Evolutionary conservation across 208 protist genomes (phyloP), one percentile per base, ranked within the genome.

Genomic region (Naegleria fowleri): DNA sequence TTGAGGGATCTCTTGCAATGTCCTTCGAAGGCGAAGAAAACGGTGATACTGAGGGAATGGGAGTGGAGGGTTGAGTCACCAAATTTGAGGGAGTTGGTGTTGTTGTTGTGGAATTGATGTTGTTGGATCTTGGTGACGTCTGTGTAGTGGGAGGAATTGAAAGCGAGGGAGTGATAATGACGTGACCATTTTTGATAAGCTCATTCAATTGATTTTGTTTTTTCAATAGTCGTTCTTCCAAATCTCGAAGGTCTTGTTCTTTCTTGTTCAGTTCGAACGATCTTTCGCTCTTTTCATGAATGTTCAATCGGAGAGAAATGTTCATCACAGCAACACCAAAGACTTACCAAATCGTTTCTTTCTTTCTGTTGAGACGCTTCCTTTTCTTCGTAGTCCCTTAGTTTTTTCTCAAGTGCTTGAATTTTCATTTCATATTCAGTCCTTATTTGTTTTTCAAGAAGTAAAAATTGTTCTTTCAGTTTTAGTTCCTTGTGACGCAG

Each of bases 401-500:
- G 38, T 84, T 40, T 84, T 33, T 33, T 84, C 29, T 84, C 76
- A 0, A 84, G 11, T 5, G 33, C 33, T 38, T 84, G 25, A 84
- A 40, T 84, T 40, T 84, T 84, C 15, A 16, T 84, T 36, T 84
- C 33, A 84, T 84, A 84, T 16, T 84, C 76, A 5, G 33, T 41
- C 11, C 83, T 22, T 48, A 51, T 16, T 51, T 87, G 83, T 51
- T 87, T 87, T 87, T 87, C 83, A 33, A 87, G 29, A 29, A 16
- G 6, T 51, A 40, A 33, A 36, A 43, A 59, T 83, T 90, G 16
- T 16, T 90, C 88, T 59, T 85, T 29, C 38, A 90, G 15, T 52
- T 90, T 90, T 29, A 90, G 48, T 15, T 90, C 88, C 41, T 85
- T 40, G 36, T 90, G 88, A 51, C 88, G 51, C 9, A 90, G 5